Evolutionary conservation across 2,329 filamentous ascomycete species (phyloP), one percentile per base, ranked within the genome.

Genomic region (Periconia macrospinosa): DNA sequence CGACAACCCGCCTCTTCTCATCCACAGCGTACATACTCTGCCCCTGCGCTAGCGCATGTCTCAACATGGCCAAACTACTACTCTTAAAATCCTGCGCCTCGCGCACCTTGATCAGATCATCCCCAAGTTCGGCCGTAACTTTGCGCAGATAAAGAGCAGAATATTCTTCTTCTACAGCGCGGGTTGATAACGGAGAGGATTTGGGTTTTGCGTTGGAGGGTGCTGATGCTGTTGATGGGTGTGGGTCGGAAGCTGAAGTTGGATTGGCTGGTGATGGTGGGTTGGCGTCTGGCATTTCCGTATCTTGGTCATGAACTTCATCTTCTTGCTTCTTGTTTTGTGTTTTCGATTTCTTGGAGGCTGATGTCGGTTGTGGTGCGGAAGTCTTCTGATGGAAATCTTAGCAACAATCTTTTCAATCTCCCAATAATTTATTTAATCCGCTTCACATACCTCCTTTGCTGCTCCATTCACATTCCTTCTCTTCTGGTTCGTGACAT

Each of bases 21-120:
- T 80, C 81, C n/a, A 67, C 61, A 11, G 79, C 78, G 67, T 89
- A 90, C 55, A 87, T 81, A 6, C 75, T 76, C 3, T 82, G 82
- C 0, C 89, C 89, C 66, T 91, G 88, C 74, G 84, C 83, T 60
- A 92, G 71, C 3, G 88, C 87, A 63, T 83, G 78, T 33, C 92
- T 80, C 41, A 92, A 79, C 66, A 90, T 81, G 6, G 81, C 78
- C 30, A 91, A 59, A 57, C 76, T 80, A 48, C 85, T 84, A 54
- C 78, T 77, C 67, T 84, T 86, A 75, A 91, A 92, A 73, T 92
- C 89, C 62, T 85, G 83, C 10, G 89, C 86, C 40, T 71, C 69
- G 59, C 89, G 84, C 56, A 91, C 78, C 70, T 85, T 85, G 75
- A 90, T 86, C 37, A 92, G 79, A 68, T 92, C 89, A 60, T 91